Evolutionary conservation across 2,329 filamentous ascomycete genomes (phyloP), one percentile per base, ranked within the genome.

Genomic region (Penicillium palitans): DNA sequence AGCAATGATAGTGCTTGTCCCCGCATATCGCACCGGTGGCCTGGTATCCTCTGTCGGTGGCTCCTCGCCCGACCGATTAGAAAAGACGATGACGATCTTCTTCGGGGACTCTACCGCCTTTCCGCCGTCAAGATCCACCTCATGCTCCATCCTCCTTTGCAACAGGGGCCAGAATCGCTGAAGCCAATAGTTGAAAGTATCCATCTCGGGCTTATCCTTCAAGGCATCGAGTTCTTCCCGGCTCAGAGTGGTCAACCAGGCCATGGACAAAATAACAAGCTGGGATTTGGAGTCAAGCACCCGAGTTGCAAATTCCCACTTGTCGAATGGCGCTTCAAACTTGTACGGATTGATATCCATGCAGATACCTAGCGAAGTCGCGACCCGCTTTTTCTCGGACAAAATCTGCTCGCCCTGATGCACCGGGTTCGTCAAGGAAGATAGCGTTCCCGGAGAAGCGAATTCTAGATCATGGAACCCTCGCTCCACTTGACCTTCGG

Each of bases 151-250:
- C 31, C 57, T 66, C 52, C 68, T 68, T 39, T 69, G 66, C n/a
- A 81, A 58, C 9, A 81, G 68, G 1, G 85, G 85, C 68, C 79
- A 77, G 58, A 88, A 83, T 42, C 86, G 73, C 69, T 83, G 80
- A 21, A 87, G 72, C 86, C 86, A 88, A 68, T 88, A 88, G 50
- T 79, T 79, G 58, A 87, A 79, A 0, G 86, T 88, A 64, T 84
- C 81, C 68, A 83, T 73, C 64, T 88, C 85, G 4, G 84, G 82
- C 52, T 76, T 70, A 6, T 70, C 68, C 0, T 76, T 72, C 19
- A 81, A 72, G 8, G 70, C 57, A 21, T 72, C 70, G 29, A 86
- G 68, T 58, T 84, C 82, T 25, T 80, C 76, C 3, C 78, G 75
- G 27, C 74, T 71, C 25, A 84, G 70, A 29, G 77, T 70, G 17